Percentiles rank a stretch among this genome's conserved stretches.
Evolutionary conservation across 1,284 basidiomycete genomes (phyloP).

Genomic region (Phellinidium pouzarii): DNA sequence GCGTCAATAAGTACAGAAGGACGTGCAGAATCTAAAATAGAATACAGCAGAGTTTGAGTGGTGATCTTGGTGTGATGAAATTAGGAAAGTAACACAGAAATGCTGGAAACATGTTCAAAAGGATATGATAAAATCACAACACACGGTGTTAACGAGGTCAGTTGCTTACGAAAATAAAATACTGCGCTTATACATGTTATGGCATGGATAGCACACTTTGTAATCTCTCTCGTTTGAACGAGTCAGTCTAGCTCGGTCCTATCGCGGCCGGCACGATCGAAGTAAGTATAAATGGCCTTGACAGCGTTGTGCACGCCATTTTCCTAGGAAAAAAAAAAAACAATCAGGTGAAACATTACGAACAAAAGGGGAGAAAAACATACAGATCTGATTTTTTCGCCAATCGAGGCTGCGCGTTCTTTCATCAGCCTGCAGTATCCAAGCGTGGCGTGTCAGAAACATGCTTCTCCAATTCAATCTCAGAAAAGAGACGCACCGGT

Average conservation of each 20-base stretch:
- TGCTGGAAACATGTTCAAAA: no score
- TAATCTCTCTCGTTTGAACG: no score
- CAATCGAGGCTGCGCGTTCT: slow-evolving; percentile 57
- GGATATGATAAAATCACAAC: no score
- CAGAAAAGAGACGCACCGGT: slow-evolving; percentile 29
- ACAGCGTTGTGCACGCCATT: slow-evolving; percentile 45
- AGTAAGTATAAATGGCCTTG: slow-evolving; percentile 42
- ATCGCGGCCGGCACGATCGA: slow-evolving; percentile 33
- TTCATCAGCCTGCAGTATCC: slow-evolving; percentile 42
- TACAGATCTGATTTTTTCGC: slow-evolving; percentile 53
- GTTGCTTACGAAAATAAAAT: neutral
- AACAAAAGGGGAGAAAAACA: slow-evolving; percentile 20
- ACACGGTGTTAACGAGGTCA: no score
- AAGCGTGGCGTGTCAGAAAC: neutral
- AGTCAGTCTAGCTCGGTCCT: slow-evolving; percentile 13
- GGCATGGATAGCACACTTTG: no score
- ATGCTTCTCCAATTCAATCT: neutral
- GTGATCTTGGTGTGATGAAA: no score
- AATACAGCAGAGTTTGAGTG: no score
- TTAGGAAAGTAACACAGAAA: no score
- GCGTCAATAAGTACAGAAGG: no score
- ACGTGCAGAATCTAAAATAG: no score
- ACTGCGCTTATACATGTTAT: neutral
- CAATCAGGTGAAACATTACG: neutral
- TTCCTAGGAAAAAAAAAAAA: slow-evolving; percentile 32